phyloP scores from a whole-genome alignment of 1,284 basidiomycete genomes.

The Takashimella tepidaria region DNA sequence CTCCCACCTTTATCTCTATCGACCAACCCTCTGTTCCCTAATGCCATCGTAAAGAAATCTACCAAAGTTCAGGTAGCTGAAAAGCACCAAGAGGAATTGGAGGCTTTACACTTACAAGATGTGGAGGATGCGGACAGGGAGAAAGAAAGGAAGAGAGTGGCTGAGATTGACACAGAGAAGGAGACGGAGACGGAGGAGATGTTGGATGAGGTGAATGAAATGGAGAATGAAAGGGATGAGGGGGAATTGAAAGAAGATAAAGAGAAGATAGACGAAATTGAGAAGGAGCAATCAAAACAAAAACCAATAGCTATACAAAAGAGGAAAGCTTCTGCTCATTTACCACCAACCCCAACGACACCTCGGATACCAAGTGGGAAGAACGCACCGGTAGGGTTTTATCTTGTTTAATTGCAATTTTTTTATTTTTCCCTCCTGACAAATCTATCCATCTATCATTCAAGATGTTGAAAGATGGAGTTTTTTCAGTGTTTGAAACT shows the following conservation, averaged over 20 bases:
- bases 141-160: conserved; percentile 11
- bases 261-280: background rate
- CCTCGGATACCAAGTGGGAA: background rate
- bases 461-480: too few species aligned
- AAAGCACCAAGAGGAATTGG: background rate
- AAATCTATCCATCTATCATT: too few species aligned
- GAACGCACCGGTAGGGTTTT: conserved; percentile 24
- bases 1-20: conserved; percentile 35
- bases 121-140: conserved; percentile 16
- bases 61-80: conserved; percentile 29
- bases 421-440: background rate
- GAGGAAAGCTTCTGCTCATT: too few species aligned
- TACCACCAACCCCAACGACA: background rate
- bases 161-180: background rate
- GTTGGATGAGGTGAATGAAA: background rate
- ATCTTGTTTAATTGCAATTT: background rate
- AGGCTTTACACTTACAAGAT: background rate
- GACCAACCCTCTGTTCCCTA: conserved; percentile 43
- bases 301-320: background rate
- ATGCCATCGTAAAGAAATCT: conserved; percentile 38
- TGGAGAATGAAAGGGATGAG: background rate
- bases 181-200: background rate
- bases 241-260: background rate
- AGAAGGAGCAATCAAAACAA: background rate
- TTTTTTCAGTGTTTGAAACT: background rate